A percentile compares a stretch with the other conserved stretches of the same genome.
These are phyloP conservation scores for Penicillium goetzii DNA, from an alignment of 495 filamentous ascomycete genomes.

Conservation along the genomic window DNA sequence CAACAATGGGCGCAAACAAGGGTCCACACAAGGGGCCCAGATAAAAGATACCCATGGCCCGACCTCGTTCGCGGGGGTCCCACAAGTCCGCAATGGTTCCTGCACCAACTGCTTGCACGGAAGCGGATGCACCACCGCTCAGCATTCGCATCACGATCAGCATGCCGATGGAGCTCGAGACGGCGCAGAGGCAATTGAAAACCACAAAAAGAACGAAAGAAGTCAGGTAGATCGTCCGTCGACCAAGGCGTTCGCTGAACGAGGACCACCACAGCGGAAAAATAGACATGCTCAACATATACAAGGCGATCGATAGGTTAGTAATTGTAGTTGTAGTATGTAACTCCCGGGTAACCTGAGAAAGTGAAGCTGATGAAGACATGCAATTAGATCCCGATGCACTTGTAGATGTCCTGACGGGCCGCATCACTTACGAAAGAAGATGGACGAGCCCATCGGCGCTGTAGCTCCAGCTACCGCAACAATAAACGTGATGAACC, in stretches of 20 bases:
- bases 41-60: constrained; percentile 93
- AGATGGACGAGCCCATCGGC: constrained; percentile 83
- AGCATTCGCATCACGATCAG: constrained; percentile 83
- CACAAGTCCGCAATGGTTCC: constrained; percentile 93
- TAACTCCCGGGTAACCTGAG: constrained; percentile 68
- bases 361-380: constrained; percentile 63
- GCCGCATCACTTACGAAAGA: constrained; percentile 68
- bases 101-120: constrained; percentile 89
- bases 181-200: constrained; percentile 72
- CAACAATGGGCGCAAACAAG: constrained; percentile 82
- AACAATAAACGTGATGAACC: constrained; percentile 81
- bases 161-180: constrained; percentile 79
- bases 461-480: constrained; percentile 75
- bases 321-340: constrained; percentile 68
- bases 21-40: constrained; percentile 88
- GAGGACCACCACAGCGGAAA: constrained; percentile 95
- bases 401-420: background rate
- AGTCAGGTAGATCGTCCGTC: constrained; percentile 81
- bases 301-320: constrained; percentile 83
- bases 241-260: constrained; percentile 81
- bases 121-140: constrained; percentile 81
- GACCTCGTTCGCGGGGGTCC: constrained; percentile 77
- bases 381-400: background rate
- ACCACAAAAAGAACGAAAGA: constrained; percentile 83
- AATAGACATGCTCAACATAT: constrained; percentile 89